Base-by-base conservation (phyloP, 2,329 filamentous ascomycete genomes). In the Tolypocladium album region DNA sequence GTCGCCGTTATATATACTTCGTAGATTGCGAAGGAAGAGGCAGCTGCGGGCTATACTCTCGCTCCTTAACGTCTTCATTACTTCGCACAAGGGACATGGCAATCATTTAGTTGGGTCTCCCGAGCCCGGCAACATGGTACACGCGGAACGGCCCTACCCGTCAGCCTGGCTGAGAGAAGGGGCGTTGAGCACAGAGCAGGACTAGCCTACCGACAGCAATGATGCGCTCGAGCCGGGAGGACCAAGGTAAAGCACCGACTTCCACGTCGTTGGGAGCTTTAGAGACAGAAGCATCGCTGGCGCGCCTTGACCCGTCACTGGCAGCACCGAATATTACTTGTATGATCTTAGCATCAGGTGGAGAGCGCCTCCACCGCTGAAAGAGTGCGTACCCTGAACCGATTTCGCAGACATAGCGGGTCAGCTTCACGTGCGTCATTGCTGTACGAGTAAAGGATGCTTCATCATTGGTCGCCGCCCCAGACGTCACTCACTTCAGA, bases 91-190 rank as follows among this genome's bases (percentile, higher is more conserved):
- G n/a, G n/a, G n/a, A n/a, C n/a, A n/a, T n/a, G n/a, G n/a, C n/a
- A n/a, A n/a, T n/a, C n/a, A n/a, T n/a, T n/a, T n/a, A n/a, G n/a
- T n/a, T n/a, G n/a, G n/a, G n/a, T n/a, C n/a, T n/a, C n/a, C 90
- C 12, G 90, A 90, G 24, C 90, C 89, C 9, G 89, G 89, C 40
- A 93, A n/a, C 88, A 67, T 89, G 87, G 71, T 97, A 96, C 64
- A 97, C 90, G 64, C 88, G 84, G 62, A 97, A 82, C 1, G 86
- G 82, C 2, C 91, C 92, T 84, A 39, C 50, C n/a, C 31, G 31
- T 53, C 50, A 53, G 27, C 27, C 50, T 34, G 11, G 50, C 17
- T 12, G n/a, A n/a, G 17, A 34, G 24, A 31, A 34, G 27, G 47
- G 17, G 47, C 27, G 20, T 34, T 11, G n/a, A n/a, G n/a, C n/a